These are phyloP conservation scores for Globisporangium rhizosaccharum DNA, from an alignment of 352 stramenopile genomes.

Conservation along the genomic window DNA sequence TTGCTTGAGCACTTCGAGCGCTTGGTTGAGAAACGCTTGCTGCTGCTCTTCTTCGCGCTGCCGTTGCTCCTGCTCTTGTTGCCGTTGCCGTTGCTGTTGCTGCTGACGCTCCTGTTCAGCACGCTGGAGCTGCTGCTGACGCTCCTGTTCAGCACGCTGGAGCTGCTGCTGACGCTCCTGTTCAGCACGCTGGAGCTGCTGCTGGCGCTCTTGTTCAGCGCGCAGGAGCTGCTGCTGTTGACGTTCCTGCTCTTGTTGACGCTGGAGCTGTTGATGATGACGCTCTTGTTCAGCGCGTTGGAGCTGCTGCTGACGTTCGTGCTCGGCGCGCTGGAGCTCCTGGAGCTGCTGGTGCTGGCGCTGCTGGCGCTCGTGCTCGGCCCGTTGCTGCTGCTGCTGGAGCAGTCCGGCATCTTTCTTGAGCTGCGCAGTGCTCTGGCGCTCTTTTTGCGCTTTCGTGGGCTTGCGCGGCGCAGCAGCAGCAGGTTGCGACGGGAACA, in stretches of 20 bases:
- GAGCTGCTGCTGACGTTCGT: slow-evolving; percentile 7
- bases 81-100: slow-evolving; percentile 14
- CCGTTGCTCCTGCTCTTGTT: slow-evolving; percentile 14
- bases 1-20: slow-evolving; percentile 37
- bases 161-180: slow-evolving; percentile 1
- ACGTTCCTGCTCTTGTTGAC: slow-evolving; percentile 1
- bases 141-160: background rate
- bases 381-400: slow-evolving; percentile 3
- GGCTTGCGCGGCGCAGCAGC: background rate
- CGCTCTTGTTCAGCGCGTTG: background rate
- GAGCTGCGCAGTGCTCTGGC: background rate
- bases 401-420: slow-evolving; percentile 3
- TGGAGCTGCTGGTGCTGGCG: background rate
- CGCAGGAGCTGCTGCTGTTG: slow-evolving; percentile 4
- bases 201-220: slow-evolving; percentile 2
- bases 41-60: slow-evolving; percentile 26
- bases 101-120: background rate
- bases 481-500: background rate
- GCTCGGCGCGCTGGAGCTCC: background rate
- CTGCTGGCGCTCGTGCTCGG: background rate
- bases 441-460: background rate
- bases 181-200: background rate
- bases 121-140: background rate
- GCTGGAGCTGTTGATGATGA: slow-evolving; percentile 5
- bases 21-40: slow-evolving; percentile 38